Conservation (phyloP, 2,329 filamentous ascomycete genomes). For the Dothistroma pini region DNA sequence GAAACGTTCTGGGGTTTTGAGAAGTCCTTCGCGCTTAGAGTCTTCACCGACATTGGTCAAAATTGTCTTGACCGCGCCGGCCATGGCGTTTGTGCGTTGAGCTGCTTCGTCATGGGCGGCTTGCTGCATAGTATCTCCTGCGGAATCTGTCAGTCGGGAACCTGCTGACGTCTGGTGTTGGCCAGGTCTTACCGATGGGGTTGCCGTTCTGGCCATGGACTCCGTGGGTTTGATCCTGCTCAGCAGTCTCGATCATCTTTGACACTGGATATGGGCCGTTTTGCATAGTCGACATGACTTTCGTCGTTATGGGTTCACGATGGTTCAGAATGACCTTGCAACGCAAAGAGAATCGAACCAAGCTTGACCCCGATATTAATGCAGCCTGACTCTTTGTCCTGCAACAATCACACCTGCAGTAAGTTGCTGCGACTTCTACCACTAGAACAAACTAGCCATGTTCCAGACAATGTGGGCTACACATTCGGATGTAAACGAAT, state of each 20-base stretch:
- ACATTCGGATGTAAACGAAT: too few relatives aligned
- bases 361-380: not conserved
- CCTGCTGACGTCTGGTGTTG: not conserved
- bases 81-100: constrained; percentile 41
- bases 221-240: not conserved
- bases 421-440: not conserved
- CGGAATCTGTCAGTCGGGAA: not conserved
- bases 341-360: not conserved
- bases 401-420: not conserved
- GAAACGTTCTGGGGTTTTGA: constrained; percentile 69
- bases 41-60: constrained; percentile 61
- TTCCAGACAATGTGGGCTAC: too few relatives aligned
- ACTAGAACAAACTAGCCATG: too few relatives aligned
- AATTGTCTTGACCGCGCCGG: constrained; percentile 56
- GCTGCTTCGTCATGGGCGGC: not conserved
- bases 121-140: not conserved
- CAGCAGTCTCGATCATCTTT: not conserved
- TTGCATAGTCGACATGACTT: not conserved
- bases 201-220: not conserved
- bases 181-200: not conserved
- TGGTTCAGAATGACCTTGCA: not conserved
- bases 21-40: constrained; percentile 55
- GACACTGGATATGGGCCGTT: not conserved
- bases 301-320: not conserved
- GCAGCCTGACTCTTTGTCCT: not conserved